Base-by-base conservation (phyloP, 192 early-diverging fungal genomes). In the Coemansia sp. region DNA sequence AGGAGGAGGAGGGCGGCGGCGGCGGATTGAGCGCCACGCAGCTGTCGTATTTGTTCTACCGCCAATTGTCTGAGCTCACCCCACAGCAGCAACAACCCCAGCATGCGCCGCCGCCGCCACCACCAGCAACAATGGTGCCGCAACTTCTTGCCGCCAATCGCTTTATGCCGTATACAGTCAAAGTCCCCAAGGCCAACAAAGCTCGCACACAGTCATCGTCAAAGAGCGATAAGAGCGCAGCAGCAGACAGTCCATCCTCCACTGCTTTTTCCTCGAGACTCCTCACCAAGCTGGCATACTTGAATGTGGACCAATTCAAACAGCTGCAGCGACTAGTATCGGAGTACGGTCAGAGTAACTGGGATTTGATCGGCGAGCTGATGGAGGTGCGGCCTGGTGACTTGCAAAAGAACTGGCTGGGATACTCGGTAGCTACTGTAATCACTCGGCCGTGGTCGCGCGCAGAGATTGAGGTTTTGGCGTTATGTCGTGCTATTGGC, bases 281-380 rank as follows among this genome's bases (percentile, higher is more conserved):
- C n/a, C 40, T 49, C 19, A 20, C 42, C 6, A 73, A 68, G 40
- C 45, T 73, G 2, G 61, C 61, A 20, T 75, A 81, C 12, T 22
- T 81, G 27, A 74, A 67, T 15, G 65, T 68, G 14, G 66, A 75
- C 43, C 68, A 81, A 62, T 81, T 81, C 57, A 64, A 59, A 1
- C 42, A 49, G 27, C 37, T 75, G 53, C 78, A 81, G 53, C 22
- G 40, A 29, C 51, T 81, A 36, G 43, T 81, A 1, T 53, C 65
- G 29, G 29, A 60, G 29, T 62, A 75, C 53, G 73, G 78, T 65
- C 73, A 81, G 43, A 5, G n/a, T n/a, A 45, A 74, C 68, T 81
- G 78, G 78, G 64, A 63, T 2, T 2, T 60, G 20, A 20, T 81
- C 22, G 62, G 68, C 9, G 22, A 19, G 12, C 10, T 59, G 6